Evolutionary conservation across 495 filamentous ascomycete species (phyloP).

Genomic region (Pyrenula massariospora): DNA sequence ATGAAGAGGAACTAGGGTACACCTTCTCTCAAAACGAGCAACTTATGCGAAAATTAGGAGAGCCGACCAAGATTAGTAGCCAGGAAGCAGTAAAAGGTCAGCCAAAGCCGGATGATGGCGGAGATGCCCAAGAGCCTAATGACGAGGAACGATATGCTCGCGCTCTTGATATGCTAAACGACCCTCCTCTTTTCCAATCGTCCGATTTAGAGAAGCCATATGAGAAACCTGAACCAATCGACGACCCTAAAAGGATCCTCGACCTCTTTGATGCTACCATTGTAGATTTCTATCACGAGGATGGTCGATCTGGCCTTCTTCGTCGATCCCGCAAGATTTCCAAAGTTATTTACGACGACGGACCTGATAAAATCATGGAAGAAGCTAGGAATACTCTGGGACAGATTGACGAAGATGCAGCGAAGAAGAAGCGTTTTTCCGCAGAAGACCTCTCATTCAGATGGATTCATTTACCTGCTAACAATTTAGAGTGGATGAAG

Average conservation of each 20-base stretch:
- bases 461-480: constrained; percentile 62
- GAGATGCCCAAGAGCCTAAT: neutral
- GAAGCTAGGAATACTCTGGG: constrained; percentile 20
- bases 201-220: neutral
- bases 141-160: neutral
- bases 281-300: constrained; percentile 53
- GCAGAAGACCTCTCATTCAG: constrained; percentile 25
- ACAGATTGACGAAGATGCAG: constrained; percentile 30
- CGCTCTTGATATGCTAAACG: neutral
- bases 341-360: neutral
- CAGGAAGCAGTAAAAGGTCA: no score
- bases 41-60: no score
- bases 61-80: no score
- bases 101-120: neutral
- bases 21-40: no score
- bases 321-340: neutral
- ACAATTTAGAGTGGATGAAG: constrained; percentile 37
- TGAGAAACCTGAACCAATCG: neutral
- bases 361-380: neutral
- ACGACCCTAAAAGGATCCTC: neutral
- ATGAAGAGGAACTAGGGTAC: no score
- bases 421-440: constrained; percentile 13
- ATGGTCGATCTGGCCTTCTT: neutral
- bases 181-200: neutral
- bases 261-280: constrained; percentile 48